Evolutionary conservation across 208 protist genomes (phyloP).

Genomic region (Angomonas desouzai): DNA sequence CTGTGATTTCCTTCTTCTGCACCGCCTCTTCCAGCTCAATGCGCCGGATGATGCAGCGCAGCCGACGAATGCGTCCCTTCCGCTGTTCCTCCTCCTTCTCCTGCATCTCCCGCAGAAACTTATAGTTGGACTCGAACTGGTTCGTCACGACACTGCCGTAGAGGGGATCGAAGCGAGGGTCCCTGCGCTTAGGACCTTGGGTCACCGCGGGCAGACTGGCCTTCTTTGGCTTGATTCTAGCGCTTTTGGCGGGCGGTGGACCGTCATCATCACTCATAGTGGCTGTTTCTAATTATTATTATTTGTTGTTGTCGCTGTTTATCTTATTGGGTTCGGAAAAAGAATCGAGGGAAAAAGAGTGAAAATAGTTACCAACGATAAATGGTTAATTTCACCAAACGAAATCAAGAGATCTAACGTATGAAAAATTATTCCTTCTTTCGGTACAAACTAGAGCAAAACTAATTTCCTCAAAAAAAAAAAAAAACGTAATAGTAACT

Average conservation of each 20-base stretch:
- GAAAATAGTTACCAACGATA: no score
- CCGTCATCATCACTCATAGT: constrained; percentile 48
- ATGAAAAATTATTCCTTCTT: no score
- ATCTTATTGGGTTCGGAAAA: no score
- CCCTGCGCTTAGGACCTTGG: constrained; percentile 20
- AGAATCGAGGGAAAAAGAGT: no score
- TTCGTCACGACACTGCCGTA: constrained; percentile 44
- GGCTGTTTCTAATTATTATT: neutral
- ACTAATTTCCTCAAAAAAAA: neutral
- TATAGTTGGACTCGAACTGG: constrained; percentile 71
- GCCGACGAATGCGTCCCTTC: constrained; percentile 57
- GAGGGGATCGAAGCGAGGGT: constrained; percentile 81
- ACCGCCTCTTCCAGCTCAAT: constrained; percentile 54
- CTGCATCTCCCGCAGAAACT: constrained; percentile 71
- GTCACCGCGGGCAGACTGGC: neutral
- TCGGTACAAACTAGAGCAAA: no score
- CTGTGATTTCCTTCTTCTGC: constrained; percentile 13
- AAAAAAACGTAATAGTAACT: constrained; percentile 5
- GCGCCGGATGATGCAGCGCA: constrained; percentile 64
- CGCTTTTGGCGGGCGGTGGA: constrained; percentile 67
- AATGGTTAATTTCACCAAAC: no score
- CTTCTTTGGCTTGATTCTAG: constrained; percentile 38
- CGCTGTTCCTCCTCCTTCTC: constrained; percentile 65
- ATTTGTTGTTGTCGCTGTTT: neutral
- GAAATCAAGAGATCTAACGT: no score